These are phyloP conservation scores for Saururus chinensis DNA, from an alignment of 164 flowering plant genomes.

Conservation along the genomic window DNA sequence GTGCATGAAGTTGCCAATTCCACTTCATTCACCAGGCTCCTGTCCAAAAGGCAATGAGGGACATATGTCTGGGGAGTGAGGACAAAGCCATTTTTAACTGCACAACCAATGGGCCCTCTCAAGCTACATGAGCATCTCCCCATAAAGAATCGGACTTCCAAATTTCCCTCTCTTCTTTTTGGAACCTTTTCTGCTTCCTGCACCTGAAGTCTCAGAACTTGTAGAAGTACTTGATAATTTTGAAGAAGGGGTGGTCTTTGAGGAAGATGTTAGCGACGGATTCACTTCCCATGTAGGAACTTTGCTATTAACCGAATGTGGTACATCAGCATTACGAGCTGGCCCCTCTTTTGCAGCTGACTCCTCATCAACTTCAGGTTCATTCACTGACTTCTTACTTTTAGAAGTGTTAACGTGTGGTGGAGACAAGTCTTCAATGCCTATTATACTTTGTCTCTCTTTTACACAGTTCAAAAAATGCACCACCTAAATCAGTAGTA, in stretches of 20 bases:
- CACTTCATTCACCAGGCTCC: too few relatives aligned
- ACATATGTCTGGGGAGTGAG: too few relatives aligned
- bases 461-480: conserved; percentile 5
- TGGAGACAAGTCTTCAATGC: conserved; percentile 14
- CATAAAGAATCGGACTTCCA: conserved; percentile 9
- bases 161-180: conserved; percentile 8
- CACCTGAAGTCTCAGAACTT: conserved; percentile 3
- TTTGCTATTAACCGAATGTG: conserved; percentile 5
- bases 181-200: conserved; percentile 2
- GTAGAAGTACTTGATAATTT: conserved; percentile 7
- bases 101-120: too few relatives aligned
- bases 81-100: too few relatives aligned
- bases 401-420: conserved; percentile 10
- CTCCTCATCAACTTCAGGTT: conserved; percentile 10
- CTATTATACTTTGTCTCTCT: conserved; percentile 7
- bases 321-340: conserved; percentile 3
- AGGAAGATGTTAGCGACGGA: conserved; percentile 9
- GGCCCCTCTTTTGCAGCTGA: conserved; percentile 4
- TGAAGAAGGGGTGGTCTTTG: conserved; percentile 8
- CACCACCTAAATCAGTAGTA: conserved; percentile 14
- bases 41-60: too few relatives aligned
- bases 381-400: conserved; percentile 2
- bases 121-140: conserved; percentile 13
- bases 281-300: conserved; percentile 8
- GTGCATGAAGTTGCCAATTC: too few relatives aligned